A percentile compares a stretch with the other conserved stretches of the same genome.
Conservation (phyloP, 805 yeast species). For the Pichia nakasei region DNA sequence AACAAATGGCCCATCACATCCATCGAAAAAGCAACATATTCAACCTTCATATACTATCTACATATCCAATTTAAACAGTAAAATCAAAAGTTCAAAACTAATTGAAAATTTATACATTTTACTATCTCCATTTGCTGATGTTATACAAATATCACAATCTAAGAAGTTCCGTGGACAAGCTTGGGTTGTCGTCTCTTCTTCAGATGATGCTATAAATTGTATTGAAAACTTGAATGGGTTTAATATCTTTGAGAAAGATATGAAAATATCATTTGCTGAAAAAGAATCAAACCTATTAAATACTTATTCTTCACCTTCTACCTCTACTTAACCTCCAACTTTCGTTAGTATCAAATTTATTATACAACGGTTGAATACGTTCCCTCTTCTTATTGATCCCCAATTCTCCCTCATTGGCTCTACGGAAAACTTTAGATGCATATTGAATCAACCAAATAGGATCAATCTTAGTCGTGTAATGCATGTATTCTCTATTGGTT, state of each 20-base stretch:
- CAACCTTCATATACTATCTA: conserved; percentile 38
- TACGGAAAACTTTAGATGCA: conserved; percentile 69
- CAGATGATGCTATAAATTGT: conserved; percentile 45
- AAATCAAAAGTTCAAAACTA: conserved; percentile 35
- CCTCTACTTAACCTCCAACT: conserved; percentile 67
- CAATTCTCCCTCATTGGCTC: conserved; percentile 40
- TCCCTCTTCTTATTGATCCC: conserved; percentile 48
- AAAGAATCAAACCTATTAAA: conserved; percentile 23
- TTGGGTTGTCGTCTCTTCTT: conserved; percentile 43
- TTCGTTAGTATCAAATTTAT: conserved; percentile 49
- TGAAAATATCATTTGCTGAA: conserved; percentile 37
- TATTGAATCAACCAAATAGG: conserved; percentile 67
- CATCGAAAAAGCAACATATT: not conserved
- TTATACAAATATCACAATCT: conserved; percentile 39
- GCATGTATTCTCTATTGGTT: conserved; percentile 88
- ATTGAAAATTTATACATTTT: conserved; percentile 48
- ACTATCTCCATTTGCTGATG: conserved; percentile 58
- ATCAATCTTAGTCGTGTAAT: conserved; percentile 74
- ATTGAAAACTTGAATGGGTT: conserved; percentile 37
- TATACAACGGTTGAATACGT: conserved; percentile 66
- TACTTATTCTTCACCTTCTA: conserved; percentile 17
- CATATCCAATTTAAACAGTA: conserved; percentile 50
- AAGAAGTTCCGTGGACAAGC: conserved; percentile 57
- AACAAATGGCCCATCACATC: too few relatives aligned
- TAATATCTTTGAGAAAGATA: conserved; percentile 42